Conservation (phyloP, 2,329 filamentous ascomycete species). For the Coniochaeta sp. region DNA sequence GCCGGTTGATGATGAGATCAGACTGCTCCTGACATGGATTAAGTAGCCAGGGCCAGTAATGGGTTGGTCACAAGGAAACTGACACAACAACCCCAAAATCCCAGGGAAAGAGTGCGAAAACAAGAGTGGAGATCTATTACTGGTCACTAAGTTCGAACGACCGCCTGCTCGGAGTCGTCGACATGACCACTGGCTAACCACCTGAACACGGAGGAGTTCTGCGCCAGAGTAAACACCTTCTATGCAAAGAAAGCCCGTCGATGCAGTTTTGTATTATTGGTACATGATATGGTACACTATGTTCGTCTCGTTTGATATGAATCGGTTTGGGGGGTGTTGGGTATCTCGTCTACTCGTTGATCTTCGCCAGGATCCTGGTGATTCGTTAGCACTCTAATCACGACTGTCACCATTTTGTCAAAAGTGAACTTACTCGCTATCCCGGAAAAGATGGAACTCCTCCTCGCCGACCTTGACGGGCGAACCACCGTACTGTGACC, state of each 20-base stretch:
- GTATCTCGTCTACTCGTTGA: conserved; percentile 72
- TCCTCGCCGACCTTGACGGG: conserved; percentile 97
- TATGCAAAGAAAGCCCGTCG: not conserved
- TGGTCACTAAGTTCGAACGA: not conserved
- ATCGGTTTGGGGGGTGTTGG: too few relatives aligned
- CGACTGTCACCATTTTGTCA: too few relatives aligned
- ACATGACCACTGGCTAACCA: too few relatives aligned
- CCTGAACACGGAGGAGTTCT: not conserved
- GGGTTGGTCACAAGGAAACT: not conserved
- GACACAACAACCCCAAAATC: not conserved
- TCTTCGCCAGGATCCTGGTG: conserved; percentile 88
- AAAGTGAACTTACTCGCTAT: conserved; percentile 76
- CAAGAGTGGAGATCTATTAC: conserved; percentile 3
- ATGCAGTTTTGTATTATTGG: conserved; percentile 13
- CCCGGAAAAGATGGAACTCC: conserved; percentile 91
- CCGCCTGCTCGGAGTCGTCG: not conserved
- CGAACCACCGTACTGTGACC: conserved; percentile 74
- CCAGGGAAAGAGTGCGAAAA: not conserved
- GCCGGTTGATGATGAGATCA: too few relatives aligned
- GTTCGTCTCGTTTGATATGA: conserved; percentile 16
- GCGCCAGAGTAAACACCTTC: not conserved
- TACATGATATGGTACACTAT: conserved; percentile 21
- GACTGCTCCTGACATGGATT: not conserved
- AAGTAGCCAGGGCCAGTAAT: not conserved
- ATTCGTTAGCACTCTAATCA: conserved; percentile 1